These are phyloP conservation scores for Hyaloperonospora arabidopsidis DNA, from an alignment of 352 stramenopile genomes.

Conservation along the genomic window DNA sequence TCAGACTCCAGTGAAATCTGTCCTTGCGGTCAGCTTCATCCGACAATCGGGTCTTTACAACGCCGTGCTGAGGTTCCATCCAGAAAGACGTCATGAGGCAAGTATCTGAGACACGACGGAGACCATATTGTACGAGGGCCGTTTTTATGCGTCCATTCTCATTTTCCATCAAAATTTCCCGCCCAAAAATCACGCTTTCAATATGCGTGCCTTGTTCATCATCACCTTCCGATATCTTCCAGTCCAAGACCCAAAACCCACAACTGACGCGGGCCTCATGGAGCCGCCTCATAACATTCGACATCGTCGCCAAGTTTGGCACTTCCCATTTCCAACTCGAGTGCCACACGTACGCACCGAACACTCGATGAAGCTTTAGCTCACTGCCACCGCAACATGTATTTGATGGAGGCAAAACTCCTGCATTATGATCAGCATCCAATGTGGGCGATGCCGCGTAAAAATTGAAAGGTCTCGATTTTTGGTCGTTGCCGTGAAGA, in stretches of 20 bases:
- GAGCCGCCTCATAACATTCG: constrained; percentile 62
- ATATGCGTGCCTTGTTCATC: constrained; percentile 41
- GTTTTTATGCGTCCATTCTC: constrained; percentile 67
- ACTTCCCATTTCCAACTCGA: constrained; percentile 82
- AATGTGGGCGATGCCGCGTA: constrained; percentile 26
- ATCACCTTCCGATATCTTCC: constrained; percentile 58
- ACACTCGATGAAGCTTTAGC: constrained; percentile 63
- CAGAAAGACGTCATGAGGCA: constrained; percentile 83
- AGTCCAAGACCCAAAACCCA: constrained; percentile 81
- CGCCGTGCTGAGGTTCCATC: constrained; percentile 82
- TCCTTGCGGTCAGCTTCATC: constrained; percentile 38
- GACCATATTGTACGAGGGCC: constrained; percentile 70
- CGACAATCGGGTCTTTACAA: constrained; percentile 51
- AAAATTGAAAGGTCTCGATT: constrained; percentile 27
- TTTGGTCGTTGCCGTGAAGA: constrained; percentile 36
- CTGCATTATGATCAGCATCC: constrained; percentile 30
- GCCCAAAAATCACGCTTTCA: constrained; percentile 71
- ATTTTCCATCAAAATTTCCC: constrained; percentile 80
- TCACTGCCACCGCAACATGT: constrained; percentile 76
- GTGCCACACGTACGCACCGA: constrained; percentile 84
- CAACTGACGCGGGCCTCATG: constrained; percentile 61
- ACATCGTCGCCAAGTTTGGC: constrained; percentile 36
- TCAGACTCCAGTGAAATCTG: constrained; percentile 57
- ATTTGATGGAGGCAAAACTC: constrained; percentile 29
- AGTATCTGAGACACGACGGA: constrained; percentile 62